Percentiles rank a stretch among this genome's conserved stretches.
Conservation (phyloP, 2,329 filamentous ascomycete genomes). For the Hymenoscyphus albidus region DNA sequence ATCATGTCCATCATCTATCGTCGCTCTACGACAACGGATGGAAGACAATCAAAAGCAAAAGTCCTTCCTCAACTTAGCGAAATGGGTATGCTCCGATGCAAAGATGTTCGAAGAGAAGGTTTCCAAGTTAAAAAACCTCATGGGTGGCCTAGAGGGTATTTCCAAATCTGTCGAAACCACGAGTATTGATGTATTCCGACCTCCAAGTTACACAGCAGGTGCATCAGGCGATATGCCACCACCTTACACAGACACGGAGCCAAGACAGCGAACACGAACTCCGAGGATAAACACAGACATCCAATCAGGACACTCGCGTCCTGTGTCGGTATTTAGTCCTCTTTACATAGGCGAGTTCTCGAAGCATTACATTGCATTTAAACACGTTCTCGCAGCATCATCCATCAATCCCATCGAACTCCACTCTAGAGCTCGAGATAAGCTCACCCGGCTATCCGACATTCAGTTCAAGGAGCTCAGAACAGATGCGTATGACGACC, state of each 20-base stretch:
- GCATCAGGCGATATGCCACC: conserved; percentile 17
- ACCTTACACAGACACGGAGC: conserved; percentile 16
- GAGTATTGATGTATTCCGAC: neutral
- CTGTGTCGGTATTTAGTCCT: neutral
- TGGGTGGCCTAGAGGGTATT: conserved; percentile 26
- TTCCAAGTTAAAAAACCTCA: conserved; percentile 19
- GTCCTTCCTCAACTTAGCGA: conserved; percentile 22
- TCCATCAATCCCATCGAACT: neutral
- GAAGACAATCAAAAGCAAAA: conserved; percentile 25
- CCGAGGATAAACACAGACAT: neutral
- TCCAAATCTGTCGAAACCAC: conserved; percentile 16
- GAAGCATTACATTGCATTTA: conserved; percentile 16
- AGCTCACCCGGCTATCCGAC: conserved; percentile 13
- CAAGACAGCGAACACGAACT: neutral
- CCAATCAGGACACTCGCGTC: neutral
- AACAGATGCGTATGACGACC: conserved; percentile 24
- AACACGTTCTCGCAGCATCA: conserved; percentile 8
- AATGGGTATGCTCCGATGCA: conserved; percentile 26
- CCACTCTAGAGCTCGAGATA: conserved; percentile 13
- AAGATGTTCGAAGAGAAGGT: conserved; percentile 26
- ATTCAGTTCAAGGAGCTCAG: conserved; percentile 21
- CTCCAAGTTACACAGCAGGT: conserved; percentile 4
- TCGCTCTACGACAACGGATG: conserved; percentile 16
- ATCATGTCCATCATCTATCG: neutral
- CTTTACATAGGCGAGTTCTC: neutral